Evolutionary conservation across 768 basidiomycete genomes (phyloP), one percentile per base, ranked within the genome.

Genomic region (Agaricus blazei): DNA sequence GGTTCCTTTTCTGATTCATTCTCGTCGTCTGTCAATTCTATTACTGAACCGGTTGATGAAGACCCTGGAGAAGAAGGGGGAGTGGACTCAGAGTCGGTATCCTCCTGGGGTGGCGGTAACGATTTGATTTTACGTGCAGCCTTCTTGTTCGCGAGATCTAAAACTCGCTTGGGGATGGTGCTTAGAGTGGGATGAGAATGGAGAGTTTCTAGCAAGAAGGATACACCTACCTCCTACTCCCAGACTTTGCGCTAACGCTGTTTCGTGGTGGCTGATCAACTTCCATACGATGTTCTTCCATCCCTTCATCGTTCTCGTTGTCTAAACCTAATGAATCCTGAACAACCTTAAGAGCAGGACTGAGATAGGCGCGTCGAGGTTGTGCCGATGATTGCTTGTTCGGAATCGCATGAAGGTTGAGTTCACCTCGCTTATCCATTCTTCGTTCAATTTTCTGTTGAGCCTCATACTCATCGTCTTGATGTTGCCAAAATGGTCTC

Each of bases 401-500:
- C 26, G 49, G 44, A 37, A 23, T 34, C 34, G 41, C 31, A 14
- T 43, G 29, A 7, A 50, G 29, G 0, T 41, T 42, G 9, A 36
- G 34, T 9, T 49, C 54, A 4, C 54, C 54, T 11, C 34, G 54
- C 37, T 50, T 56, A 24, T 26, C 26, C 48, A 56, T 56, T 4
- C 54, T 48, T 7, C 48, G 54, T n/a, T 50, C 48, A 27, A 43
- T 31, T 50, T 56, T 56, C 34, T 44, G 28, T n/a, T 40, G 53
- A 48, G 26, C 51, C 29, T 59, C 54, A 23, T 48, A 23, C 11
- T 51, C 31, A 6, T 44, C 46, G 38, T 56, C 58, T 34, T 59
- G 58, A 5, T 56, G 50, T 43, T 59, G 52, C 58, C 58, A 59
- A 24, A 51, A 37, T 15, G 54, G 51, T 4, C n/a, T 40, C 5